Evolutionary conservation across 1,139 yeast species (phyloP), one percentile per base, ranked within the genome.

Genomic region (Candida tetrigidarum): DNA sequence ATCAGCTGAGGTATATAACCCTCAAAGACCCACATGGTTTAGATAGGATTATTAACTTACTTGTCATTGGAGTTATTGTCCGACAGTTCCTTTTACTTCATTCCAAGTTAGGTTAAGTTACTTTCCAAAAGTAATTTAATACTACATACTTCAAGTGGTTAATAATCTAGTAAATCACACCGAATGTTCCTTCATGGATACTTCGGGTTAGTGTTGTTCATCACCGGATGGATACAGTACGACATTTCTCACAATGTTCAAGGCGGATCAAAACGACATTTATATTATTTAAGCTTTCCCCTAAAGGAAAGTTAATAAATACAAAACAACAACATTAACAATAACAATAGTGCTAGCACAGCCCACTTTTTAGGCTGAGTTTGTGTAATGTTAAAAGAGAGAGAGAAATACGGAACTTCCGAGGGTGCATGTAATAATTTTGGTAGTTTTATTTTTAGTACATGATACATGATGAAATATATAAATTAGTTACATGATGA

Each of bases 211-310:
- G 9, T 22, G 9, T 7, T 22, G 6, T 7, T 7, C 25, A 7
- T 22, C 9, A 10, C 25, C 25, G 25, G 25, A 10, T 7, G 6
- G 25, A 7, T 22, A 10, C 25, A 10, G 25, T 7, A 7, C 25
- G 25, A 22, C 25, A 28, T 28, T 28, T 28, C 10, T 28, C 15
- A n/a, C 6, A 27, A 10, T 27, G 15, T 32, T 32, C 35, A 32
- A 32, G 35, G 35, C 35, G 35, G 35, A 32, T 32, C 35, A 18
- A 18, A 4, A 32, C 35, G 35, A 32, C 35, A 18, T 32, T 32
- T n/a, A n/a, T n/a, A n/a, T n/a, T n/a, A n/a, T n/a, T n/a, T n/a
- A n/a, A n/a, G n/a, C n/a, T 14, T 32, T 7, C 18, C 15, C 15
- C 25, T 22, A 22, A 22, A 10, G 9, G 25, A 22, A 22, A 22